A percentile compares a stretch with the other conserved stretches of the same genome.
phyloP scores from a whole-genome alignment of 2,329 filamentous ascomycete genomes.

The Diplodia corticola region DNA sequence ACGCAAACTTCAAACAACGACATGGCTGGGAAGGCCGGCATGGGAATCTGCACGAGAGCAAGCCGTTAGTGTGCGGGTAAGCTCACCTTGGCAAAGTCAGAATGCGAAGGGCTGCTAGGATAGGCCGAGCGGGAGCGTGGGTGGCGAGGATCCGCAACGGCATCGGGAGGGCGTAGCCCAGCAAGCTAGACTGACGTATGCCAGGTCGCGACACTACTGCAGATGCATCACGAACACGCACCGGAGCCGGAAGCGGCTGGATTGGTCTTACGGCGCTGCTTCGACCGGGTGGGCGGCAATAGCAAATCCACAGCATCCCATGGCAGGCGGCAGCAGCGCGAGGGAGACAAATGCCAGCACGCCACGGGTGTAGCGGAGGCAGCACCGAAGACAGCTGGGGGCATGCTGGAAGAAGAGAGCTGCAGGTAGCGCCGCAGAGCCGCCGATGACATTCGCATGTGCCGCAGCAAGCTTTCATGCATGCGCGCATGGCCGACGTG shows the following conservation, averaged over 20 bases:
- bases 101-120: background rate
- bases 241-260: no score
- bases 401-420: background rate
- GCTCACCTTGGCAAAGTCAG: slow-evolving; percentile 12
- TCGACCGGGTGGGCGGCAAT: background rate
- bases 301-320: background rate
- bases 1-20: slow-evolving; percentile 3
- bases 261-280: background rate
- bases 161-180: slow-evolving; percentile 1
- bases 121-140: background rate
- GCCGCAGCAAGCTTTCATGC: background rate
- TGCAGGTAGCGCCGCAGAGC: slow-evolving; percentile 3
- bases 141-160: slow-evolving; percentile 6
- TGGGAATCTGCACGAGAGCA: slow-evolving; percentile 1
- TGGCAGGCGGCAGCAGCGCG: background rate
- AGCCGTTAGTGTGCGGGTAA: slow-evolving; percentile 1
- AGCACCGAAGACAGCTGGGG: background rate
- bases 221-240: no score
- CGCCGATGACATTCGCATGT: background rate
- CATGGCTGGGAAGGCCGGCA: background rate
- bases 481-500: slow-evolving; percentile 13
- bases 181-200: background rate
- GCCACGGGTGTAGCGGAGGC: background rate
- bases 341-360: background rate
- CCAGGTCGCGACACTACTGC: background rate